Evolutionary conservation across 2,329 filamentous ascomycete species (phyloP).

Genomic region (Alternaria angustiovoidea): DNA sequence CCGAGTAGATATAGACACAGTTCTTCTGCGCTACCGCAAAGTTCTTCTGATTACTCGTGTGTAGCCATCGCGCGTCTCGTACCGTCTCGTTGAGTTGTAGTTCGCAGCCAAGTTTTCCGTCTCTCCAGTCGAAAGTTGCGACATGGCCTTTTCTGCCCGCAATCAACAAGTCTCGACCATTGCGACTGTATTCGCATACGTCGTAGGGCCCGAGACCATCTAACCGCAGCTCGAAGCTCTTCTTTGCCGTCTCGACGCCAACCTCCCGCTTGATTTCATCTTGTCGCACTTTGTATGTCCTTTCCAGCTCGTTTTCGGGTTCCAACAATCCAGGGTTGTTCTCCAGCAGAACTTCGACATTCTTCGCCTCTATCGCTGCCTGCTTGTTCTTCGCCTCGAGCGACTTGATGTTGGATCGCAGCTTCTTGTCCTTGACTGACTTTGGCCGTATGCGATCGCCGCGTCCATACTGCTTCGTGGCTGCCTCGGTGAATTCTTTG

Average conservation of each 20-base stretch:
- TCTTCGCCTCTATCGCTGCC: slow-evolving; percentile 84
- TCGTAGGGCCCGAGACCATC: slow-evolving; percentile 83
- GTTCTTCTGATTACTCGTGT: slow-evolving; percentile 80
- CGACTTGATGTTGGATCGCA: slow-evolving; percentile 78
- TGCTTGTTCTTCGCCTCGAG: slow-evolving; percentile 85
- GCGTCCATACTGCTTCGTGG: slow-evolving; percentile 82
- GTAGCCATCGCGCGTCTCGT: slow-evolving; percentile 87
- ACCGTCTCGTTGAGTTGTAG: slow-evolving; percentile 90
- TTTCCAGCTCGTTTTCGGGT: slow-evolving; percentile 85
- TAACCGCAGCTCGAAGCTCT: slow-evolving; percentile 88
- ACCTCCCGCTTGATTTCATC: slow-evolving; percentile 81
- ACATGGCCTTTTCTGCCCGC: slow-evolving; percentile 93
- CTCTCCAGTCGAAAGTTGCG: slow-evolving; percentile 95
- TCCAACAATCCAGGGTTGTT: slow-evolving; percentile 87
- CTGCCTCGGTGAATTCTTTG: slow-evolving; percentile 52
- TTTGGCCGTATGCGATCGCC: slow-evolving; percentile 78
- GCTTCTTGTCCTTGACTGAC: slow-evolving; percentile 85
- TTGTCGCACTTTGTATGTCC: slow-evolving; percentile 91
- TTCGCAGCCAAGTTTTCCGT: slow-evolving; percentile 90
- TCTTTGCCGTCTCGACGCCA: slow-evolving; percentile 84
- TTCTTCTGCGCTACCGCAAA: slow-evolving; percentile 98
- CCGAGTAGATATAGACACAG: slow-evolving; percentile 95
- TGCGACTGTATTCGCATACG: slow-evolving; percentile 85
- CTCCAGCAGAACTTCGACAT: slow-evolving; percentile 93
- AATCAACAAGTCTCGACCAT: slow-evolving; percentile 84